Percentiles rank a stretch among this genome's conserved stretches.
Evolutionary conservation across 129 eudicot species (phyloP).

Genomic region (Arctium minus): DNA sequence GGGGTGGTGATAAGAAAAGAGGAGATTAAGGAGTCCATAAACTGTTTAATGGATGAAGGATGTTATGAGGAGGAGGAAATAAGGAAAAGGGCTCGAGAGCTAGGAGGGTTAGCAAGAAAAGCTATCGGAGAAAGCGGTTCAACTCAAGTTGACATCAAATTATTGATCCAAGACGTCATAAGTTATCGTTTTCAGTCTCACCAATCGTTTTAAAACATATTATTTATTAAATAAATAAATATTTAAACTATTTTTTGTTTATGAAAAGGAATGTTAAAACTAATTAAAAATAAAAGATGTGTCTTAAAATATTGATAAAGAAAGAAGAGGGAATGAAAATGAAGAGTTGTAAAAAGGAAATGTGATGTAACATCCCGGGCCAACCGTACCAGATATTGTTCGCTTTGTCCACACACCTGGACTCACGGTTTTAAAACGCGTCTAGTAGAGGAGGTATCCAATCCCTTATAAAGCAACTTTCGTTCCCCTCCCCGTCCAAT

Average conservation of each 20-base stretch:
- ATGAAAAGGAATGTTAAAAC: neutral
- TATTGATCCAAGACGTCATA: slow-evolving; percentile 34
- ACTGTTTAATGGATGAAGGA: slow-evolving; percentile 36
- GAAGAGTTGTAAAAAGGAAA: neutral
- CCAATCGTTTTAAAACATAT: neutral
- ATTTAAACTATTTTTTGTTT: neutral
- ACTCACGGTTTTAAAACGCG: no score
- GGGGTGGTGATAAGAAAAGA: slow-evolving; percentile 28
- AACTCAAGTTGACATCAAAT: slow-evolving; percentile 16
- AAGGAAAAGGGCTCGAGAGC: slow-evolving; percentile 26
- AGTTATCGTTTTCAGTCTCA: neutral
- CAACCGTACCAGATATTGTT: no score
- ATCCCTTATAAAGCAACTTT: no score
- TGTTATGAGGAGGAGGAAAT: slow-evolving; percentile 26
- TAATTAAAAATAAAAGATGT: no score
- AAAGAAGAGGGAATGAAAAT: neutral
- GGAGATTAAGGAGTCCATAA: slow-evolving; percentile 22
- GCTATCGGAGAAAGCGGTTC: slow-evolving; percentile 42
- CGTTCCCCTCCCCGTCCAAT: no score
- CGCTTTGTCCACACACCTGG: no score
- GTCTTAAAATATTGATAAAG: neutral
- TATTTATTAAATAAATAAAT: no score
- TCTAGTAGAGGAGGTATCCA: no score
- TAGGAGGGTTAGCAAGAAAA: slow-evolving; percentile 27
- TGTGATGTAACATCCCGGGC: no score